phyloP scores from a whole-genome alignment of 2,329 filamentous ascomycete species.

The Acrocalymma vagum region DNA sequence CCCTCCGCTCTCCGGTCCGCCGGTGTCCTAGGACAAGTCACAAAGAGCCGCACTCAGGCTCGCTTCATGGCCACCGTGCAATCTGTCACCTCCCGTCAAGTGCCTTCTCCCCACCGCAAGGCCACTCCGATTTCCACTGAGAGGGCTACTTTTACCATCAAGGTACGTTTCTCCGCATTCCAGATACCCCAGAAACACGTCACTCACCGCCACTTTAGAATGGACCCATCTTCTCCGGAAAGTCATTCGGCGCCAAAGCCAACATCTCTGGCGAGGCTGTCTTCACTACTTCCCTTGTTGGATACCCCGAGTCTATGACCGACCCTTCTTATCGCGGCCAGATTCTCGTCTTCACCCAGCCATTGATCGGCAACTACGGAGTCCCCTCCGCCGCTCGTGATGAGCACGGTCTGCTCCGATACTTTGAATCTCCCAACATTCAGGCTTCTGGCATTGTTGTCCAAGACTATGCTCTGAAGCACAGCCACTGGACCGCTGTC shows the following conservation, averaged over 20 bases:
- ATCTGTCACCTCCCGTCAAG: conserved; percentile 74
- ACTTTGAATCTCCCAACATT: conserved; percentile 98
- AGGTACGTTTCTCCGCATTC: conserved; percentile 62
- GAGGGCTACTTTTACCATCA: conserved; percentile 93
- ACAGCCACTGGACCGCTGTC: conserved; percentile 99
- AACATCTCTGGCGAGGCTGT: conserved; percentile 98
- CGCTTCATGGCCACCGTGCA: conserved; percentile 72
- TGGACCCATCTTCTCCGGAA: conserved; percentile 94
- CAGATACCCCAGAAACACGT: conserved; percentile 28
- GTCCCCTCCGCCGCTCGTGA: conserved; percentile 88
- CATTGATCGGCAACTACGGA: conserved; percentile 97
- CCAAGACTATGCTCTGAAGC: conserved; percentile 89
- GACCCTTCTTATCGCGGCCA: conserved; percentile 80
- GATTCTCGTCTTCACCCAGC: conserved; percentile 98
- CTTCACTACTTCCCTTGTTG: conserved; percentile 97
- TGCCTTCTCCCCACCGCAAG: conserved; percentile 66
- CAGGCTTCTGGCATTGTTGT: conserved; percentile 97
- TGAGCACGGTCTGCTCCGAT: conserved; percentile 88
- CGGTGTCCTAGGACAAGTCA: conserved; percentile 55
- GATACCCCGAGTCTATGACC: conserved; percentile 90
- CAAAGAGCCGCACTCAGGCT: conserved; percentile 52
- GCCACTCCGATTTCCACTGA: conserved; percentile 75
- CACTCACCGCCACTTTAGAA: conserved; percentile 64
- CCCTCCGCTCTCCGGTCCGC: conserved; percentile 55
- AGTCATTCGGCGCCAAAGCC: conserved; percentile 93